Evolutionary conservation across 257 asterid species (phyloP).

Genomic region (Solanum piurae): DNA sequence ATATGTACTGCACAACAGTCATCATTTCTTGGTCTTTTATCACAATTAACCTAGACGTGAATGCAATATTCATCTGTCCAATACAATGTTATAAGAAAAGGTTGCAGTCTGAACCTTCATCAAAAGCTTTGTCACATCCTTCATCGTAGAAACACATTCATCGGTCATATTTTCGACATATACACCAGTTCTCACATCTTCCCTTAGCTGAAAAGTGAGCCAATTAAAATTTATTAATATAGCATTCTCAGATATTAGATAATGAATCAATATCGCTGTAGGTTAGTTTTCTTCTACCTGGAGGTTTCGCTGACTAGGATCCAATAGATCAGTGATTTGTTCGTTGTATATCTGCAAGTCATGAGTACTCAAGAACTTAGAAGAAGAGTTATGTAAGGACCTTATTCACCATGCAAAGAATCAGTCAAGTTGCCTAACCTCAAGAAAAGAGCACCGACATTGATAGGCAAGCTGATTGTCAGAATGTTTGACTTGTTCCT

Average conservation of each 20-base stretch:
- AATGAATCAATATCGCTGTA: not conserved
- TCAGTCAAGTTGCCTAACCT: slow-evolving; percentile 36
- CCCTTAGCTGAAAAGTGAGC: slow-evolving; percentile 61
- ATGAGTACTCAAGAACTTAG: slow-evolving; percentile 3
- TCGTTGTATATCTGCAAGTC: slow-evolving; percentile 85
- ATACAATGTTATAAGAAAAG: not conserved
- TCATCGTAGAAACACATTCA: slow-evolving; percentile 83
- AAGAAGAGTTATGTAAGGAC: not conserved
- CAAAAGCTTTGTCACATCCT: slow-evolving; percentile 76
- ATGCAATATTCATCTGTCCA: not conserved
- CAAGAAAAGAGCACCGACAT: slow-evolving; percentile 96
- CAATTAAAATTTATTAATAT: not conserved
- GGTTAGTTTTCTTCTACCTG: slow-evolving; percentile 43
- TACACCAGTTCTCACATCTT: slow-evolving; percentile 86
- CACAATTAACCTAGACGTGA: not conserved
- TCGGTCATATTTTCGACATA: slow-evolving; percentile 95
- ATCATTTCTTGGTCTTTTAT: not conserved
- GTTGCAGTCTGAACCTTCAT: slow-evolving; percentile 49
- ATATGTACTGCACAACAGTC: not conserved
- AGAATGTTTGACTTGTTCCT: slow-evolving; percentile 88
- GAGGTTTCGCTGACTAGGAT: slow-evolving; percentile 86
- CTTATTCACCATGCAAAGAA: not conserved
- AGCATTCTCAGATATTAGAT: not conserved
- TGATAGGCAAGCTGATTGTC: slow-evolving; percentile 75
- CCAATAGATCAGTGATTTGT: slow-evolving; percentile 94